These are phyloP conservation scores for Peronospora destructor DNA, from an alignment of 352 stramenopile genomes.

Conservation along the genomic window DNA sequence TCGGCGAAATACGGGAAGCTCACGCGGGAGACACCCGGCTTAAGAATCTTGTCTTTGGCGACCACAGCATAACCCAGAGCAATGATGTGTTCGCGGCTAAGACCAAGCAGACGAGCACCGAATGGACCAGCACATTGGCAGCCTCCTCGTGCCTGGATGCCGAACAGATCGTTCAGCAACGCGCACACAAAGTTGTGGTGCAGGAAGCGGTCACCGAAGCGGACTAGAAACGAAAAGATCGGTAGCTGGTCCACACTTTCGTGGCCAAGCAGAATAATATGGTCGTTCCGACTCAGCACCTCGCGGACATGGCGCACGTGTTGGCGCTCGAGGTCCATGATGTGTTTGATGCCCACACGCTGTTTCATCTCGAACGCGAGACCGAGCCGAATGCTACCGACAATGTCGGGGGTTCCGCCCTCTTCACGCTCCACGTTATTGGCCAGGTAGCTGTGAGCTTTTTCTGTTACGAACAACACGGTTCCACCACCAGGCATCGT, in stretches of 20 bases:
- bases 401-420: constrained; percentile 93
- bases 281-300: constrained; percentile 40
- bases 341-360: constrained; percentile 41
- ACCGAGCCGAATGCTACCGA: constrained; percentile 90
- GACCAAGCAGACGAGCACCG: constrained; percentile 87
- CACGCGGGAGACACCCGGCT: constrained; percentile 92
- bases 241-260: constrained; percentile 60
- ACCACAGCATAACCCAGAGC: constrained; percentile 84
- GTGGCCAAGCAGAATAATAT: constrained; percentile 85
- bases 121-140: constrained; percentile 91
- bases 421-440: constrained; percentile 89
- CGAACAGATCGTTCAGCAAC: constrained; percentile 97
- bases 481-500: constrained; percentile 42
- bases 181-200: constrained; percentile 98
- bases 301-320: constrained; percentile 36
- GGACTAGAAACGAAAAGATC: constrained; percentile 93
- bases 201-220: constrained; percentile 84
- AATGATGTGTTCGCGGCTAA: constrained; percentile 64
- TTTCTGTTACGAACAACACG: constrained; percentile 55
- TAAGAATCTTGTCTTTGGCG: constrained; percentile 88
- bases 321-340: constrained; percentile 48
- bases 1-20: constrained; percentile 88
- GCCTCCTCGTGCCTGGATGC: constrained; percentile 73
- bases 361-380: constrained; percentile 90
- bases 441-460: constrained; percentile 56